Base-by-base conservation (phyloP, 2,329 filamentous ascomycete genomes). In the Fusarium sulawesiense region DNA sequence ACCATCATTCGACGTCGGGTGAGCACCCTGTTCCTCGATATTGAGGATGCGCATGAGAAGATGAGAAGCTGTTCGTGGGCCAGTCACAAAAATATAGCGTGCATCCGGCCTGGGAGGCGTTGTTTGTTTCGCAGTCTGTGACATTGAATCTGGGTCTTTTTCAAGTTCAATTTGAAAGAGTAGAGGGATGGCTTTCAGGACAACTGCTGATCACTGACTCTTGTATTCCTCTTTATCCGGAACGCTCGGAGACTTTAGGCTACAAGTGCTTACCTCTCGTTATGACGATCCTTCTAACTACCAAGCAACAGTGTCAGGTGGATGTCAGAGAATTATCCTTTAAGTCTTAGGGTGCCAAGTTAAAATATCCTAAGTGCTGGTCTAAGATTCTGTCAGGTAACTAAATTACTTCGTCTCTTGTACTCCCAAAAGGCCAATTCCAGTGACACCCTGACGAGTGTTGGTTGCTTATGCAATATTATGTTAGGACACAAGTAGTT, bases 31-130 rank as follows among this genome's bases (percentile, higher is more conserved):
- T 3, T n/a, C 37, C 6, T 54, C 27, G 5, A 54, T n/a, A 9
- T 54, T 44, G 11, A 54, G 27, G n/a, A 54, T 54, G 2, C 40
- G n/a, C 7, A 54, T 13, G 4, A 54, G 10, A 21, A 54, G 27
- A 21, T 54, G 37, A 6, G 50, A 54, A 14, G 50, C 50, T 20
- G 49, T 49, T n/a, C 46, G 46, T 16, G 46, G 27, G 13, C 25
- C 18, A 20, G 46, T 49, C 27, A 32, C 18, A 21, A 49, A 20
- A 6, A 49, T 20, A 29, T 49, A 6, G 11, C 46, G 46, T 21
- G 46, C 10, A 18, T 11, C 23, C 14, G 18, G 34, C 34, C 18
- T 37, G 3, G 11, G 34, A 7, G 34, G 11, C 18, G 34, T 12
- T 2, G 18, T 7, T 37, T n/a, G 34, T 37, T 37, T 10, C 7